Evolutionary conservation across 1,139 yeast genomes (phyloP), one percentile per base, ranked within the genome.

Genomic region (Geotrichum phurueaensis): DNA sequence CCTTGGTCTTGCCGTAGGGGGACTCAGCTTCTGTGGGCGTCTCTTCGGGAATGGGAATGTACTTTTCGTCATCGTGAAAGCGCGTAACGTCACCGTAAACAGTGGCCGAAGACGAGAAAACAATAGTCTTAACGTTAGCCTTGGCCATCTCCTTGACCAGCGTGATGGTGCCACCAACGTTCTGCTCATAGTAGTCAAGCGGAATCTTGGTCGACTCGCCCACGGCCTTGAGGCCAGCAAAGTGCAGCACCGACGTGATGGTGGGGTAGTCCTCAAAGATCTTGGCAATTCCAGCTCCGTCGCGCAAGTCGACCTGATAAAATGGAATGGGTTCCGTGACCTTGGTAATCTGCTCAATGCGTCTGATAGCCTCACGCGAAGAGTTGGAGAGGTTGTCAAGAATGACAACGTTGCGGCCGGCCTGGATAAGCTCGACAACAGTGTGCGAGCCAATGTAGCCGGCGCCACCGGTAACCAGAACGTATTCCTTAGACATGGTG

Each of bases 381-480:
- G 95, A 85, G 70, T 86, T 88, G 69, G 80, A 76, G 64, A 87
- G 78, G 70, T 86, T 86, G 73, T 89, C 96, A 47, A 85, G 83
- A 56, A 89, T 81, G 23, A 89, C 84, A 36, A 87, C 91, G 54
- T 85, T 79, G 69, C 85, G 82, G 47, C 89, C 89, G 60, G 83
- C 79, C 65, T 83, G 79, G 61, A 87, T 72, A 61, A 88, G 79
- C 66, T 85, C 87, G 48, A 86, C 81, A 7, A 84, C 87, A 1
- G 94, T 86, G 71, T 88, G 96, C 20, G 94, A 86, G 31, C 96
- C 96, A 69, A 89, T 87, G 74, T 89, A 89, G 39, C 96, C 96
- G 43, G 95, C 90, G 60, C 96, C 96, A 54, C 96, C 96, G 39
- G 96, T 87, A 45, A 89, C 92, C 62, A 88, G 78, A 62, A 87